Base-by-base conservation (phyloP, 345 rosid species). In the Lepidium aucheri region DNA sequence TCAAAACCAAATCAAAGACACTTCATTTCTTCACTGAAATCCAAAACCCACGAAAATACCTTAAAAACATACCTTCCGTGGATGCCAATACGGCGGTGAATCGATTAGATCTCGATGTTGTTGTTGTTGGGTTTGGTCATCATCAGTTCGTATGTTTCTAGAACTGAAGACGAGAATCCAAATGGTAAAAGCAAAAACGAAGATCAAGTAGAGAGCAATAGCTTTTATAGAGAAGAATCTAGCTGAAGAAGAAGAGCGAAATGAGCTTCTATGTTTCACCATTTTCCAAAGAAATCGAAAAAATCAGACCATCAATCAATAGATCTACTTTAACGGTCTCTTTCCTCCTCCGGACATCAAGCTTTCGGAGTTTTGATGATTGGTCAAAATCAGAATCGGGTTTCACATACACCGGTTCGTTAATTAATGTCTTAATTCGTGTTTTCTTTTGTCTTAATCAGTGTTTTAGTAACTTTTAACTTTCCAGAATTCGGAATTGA, bases 321-420 rank as follows among this genome's bases (percentile, higher is more conserved):
- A 75, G 78, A 75, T 74, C 74, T 75, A 73, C 77, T 28, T 28
- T 28, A 73, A 66, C 77, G 77, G 77, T 73, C 77, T 52, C 35
- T 65, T 65, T 41, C 33, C 28, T 54, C 52, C 24, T 26, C 59
- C 70, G 61, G 49, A 60, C 53, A 69, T 60, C 5, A 32, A 4
- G 62, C 16, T 50, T 22, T 28, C 7, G 32, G 32, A 6, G 7
- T 28, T 28, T 28, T 28, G 32, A 28, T 28, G 32, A 28, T 28
- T 28, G 32, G 32, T 28, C 32, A 28, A 28, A 28, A 28, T 5
- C 32, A 7, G 32, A 28, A 28, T 28, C 32, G 32, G 32, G 32
- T 28, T 28, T 28, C 7, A 28, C 6, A 7, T 7, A 7, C 32
- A 9, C 59, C 50, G 38, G 67, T 62, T 17, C 7, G 41, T 28